phyloP scores from a whole-genome alignment of 306 rosid species.

The Vigna unguiculata region DNA sequence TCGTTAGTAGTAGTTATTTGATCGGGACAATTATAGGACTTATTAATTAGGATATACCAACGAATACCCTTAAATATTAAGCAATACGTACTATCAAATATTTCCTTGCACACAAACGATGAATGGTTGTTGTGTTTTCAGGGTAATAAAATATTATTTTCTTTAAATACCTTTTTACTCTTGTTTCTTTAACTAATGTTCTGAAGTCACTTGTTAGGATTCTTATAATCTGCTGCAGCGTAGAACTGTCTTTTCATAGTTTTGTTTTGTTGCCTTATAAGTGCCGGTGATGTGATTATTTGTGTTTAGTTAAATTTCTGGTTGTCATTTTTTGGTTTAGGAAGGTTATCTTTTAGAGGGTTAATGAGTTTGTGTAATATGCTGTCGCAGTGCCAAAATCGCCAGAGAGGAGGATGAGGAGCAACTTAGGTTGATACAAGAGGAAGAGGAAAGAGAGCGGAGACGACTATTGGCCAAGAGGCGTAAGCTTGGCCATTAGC shows the following conservation, averaged over 20 bases:
- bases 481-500: constrained; percentile 49
- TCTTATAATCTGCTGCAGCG: not conserved
- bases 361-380: constrained; percentile 23
- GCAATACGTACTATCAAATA: not conserved
- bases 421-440: constrained; percentile 59
- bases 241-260: not conserved
- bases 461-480: constrained; percentile 52
- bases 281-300: too few relatives aligned
- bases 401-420: constrained; percentile 75
- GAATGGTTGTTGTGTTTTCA: not conserved
- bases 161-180: too few relatives aligned
- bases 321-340: too few relatives aligned
- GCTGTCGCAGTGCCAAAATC: constrained; percentile 54
- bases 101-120: not conserved
- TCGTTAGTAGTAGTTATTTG: too few relatives aligned
- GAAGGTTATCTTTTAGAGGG: not conserved
- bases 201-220: not conserved
- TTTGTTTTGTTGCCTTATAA: too few relatives aligned
- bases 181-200: not conserved
- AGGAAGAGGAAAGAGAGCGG: constrained; percentile 60
- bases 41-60: not conserved
- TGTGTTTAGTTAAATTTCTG: not conserved
- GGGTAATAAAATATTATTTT: not conserved
- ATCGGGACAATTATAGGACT: too few relatives aligned
- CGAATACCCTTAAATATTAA: not conserved